phyloP scores from a whole-genome alignment of 176 grass and related monocot genomes.

The Stipa capillata region DNA sequence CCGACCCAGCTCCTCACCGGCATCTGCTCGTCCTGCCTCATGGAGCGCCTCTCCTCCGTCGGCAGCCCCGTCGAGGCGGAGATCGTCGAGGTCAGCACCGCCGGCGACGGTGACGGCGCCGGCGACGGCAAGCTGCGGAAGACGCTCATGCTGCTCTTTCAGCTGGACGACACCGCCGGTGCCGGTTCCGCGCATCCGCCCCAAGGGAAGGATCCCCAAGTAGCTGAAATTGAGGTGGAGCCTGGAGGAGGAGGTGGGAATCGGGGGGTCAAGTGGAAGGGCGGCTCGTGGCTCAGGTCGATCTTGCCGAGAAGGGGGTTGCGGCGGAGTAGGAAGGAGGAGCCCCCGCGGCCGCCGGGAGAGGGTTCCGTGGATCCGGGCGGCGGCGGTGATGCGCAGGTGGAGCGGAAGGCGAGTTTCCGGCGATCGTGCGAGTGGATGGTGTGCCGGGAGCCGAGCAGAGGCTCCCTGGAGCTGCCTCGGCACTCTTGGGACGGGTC shows the following conservation, averaged over 20 bases:
- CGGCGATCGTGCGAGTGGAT: constrained; percentile 58
- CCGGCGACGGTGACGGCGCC: not conserved
- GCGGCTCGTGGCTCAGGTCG: constrained; percentile 49
- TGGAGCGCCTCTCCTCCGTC: constrained; percentile 80
- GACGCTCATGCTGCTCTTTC: constrained; percentile 84
- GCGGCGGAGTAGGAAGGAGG: constrained; percentile 32
- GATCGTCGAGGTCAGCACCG: constrained; percentile 55
- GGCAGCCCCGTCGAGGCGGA: constrained; percentile 31
- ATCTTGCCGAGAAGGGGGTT: constrained; percentile 35
- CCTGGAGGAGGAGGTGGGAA: constrained; percentile 13
- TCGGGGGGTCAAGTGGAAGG: constrained; percentile 26
- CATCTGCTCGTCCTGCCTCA: constrained; percentile 85
- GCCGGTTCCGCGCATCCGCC: not conserved
- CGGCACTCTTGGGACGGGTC: constrained; percentile 97
- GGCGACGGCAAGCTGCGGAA: constrained; percentile 42
- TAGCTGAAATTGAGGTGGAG: not conserved
- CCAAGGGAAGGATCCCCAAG: not conserved
- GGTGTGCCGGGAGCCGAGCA: constrained; percentile 33
- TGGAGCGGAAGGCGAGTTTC: constrained; percentile 40
- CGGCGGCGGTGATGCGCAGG: not conserved
- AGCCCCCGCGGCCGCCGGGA: not conserved
- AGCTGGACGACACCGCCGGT: constrained; percentile 59
- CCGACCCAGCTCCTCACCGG: constrained; percentile 62
- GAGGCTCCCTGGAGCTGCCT: constrained; percentile 33
- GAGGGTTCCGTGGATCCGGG: not conserved